A percentile compares a stretch with the other conserved stretches of the same genome.
These are phyloP conservation scores for Perkinsus chesapeaki DNA, from an alignment of 169 alveolate genomes.

Conservation along the genomic window DNA sequence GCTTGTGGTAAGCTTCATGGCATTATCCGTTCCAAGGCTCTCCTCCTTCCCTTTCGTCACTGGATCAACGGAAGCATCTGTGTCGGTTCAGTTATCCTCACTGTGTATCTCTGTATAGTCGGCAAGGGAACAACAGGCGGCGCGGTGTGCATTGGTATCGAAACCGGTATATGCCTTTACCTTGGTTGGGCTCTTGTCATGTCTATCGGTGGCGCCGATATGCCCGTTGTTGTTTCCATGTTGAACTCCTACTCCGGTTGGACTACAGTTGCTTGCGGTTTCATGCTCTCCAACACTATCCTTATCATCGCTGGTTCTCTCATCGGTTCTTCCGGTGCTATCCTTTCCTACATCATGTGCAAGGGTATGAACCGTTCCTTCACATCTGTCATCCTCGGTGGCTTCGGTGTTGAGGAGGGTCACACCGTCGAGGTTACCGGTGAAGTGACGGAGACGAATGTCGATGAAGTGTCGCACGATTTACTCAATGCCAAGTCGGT, in stretches of 20 bases:
- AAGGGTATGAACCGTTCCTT: slow-evolving; percentile 59
- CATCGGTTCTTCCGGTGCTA: slow-evolving; percentile 88
- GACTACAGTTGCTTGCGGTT: slow-evolving; percentile 82
- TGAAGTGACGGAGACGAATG: slow-evolving; percentile 51
- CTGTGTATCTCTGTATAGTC: neutral
- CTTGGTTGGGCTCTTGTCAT: slow-evolving; percentile 75
- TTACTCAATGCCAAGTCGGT: slow-evolving; percentile 62
- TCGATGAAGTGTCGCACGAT: slow-evolving; percentile 69
- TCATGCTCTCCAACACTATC: slow-evolving; percentile 74
- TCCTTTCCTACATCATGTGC: slow-evolving; percentile 88
- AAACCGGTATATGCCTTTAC: slow-evolving; percentile 45
- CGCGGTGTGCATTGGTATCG: slow-evolving; percentile 12
- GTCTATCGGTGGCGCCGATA: slow-evolving; percentile 88
- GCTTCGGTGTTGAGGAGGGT: slow-evolving; percentile 48
- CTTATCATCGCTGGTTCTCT: slow-evolving; percentile 85
- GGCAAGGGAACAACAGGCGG: slow-evolving; percentile 9
- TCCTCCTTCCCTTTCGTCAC: slow-evolving; percentile 40
- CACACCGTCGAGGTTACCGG: slow-evolving; percentile 30
- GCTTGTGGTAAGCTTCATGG: slow-evolving; percentile 86
- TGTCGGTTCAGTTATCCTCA: slow-evolving; percentile 20
- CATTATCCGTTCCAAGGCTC: slow-evolving; percentile 56
- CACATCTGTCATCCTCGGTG: slow-evolving; percentile 61
- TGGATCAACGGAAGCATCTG: slow-evolving; percentile 28
- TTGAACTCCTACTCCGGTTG: slow-evolving; percentile 87
- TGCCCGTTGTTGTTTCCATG: slow-evolving; percentile 89